These are phyloP conservation scores for Fusarium anthophilum DNA, from an alignment of 2,329 filamentous ascomycete species.

Conservation along the genomic window DNA sequence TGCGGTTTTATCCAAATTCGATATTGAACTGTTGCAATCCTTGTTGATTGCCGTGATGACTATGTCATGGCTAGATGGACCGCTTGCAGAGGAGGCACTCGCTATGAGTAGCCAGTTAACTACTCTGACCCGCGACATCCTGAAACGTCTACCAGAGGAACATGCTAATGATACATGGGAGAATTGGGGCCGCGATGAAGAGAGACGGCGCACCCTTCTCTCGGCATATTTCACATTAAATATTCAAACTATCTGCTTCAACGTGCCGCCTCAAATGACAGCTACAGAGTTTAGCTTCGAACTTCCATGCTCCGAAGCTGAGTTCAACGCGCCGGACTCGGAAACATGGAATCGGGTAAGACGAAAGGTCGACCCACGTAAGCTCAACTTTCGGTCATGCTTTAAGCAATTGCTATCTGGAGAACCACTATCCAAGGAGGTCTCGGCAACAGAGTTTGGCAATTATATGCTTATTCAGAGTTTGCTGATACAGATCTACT, in stretches of 20 bases:
- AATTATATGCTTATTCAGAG: slow-evolving; percentile 27
- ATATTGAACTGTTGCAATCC: not conserved
- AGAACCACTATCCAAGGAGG: not conserved
- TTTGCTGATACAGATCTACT: slow-evolving; percentile 19
- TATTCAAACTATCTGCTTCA: not conserved
- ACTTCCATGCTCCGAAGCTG: not conserved
- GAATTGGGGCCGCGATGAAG: not conserved
- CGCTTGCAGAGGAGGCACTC: not conserved
- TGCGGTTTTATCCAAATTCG: not conserved
- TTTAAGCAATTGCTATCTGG: not conserved
- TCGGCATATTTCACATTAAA: not conserved
- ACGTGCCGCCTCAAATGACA: not conserved
- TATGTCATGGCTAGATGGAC: not conserved
- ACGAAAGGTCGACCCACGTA: not conserved
- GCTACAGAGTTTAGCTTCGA: not conserved
- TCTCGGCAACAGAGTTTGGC: slow-evolving; percentile 11
- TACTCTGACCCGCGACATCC: not conserved
- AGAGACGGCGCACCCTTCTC: not conserved
- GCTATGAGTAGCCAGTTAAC: not conserved
- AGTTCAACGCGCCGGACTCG: not conserved
- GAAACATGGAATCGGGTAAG: not conserved
- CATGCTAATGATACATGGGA: not conserved
- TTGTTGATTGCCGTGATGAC: not conserved
- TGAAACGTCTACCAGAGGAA: not conserved
- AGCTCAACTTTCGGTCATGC: not conserved